Percentiles rank a stretch among this genome's conserved stretches.
Evolutionary conservation across 1,139 yeast genomes (phyloP).

Genomic region (Nakaseomyces glabratus): DNA sequence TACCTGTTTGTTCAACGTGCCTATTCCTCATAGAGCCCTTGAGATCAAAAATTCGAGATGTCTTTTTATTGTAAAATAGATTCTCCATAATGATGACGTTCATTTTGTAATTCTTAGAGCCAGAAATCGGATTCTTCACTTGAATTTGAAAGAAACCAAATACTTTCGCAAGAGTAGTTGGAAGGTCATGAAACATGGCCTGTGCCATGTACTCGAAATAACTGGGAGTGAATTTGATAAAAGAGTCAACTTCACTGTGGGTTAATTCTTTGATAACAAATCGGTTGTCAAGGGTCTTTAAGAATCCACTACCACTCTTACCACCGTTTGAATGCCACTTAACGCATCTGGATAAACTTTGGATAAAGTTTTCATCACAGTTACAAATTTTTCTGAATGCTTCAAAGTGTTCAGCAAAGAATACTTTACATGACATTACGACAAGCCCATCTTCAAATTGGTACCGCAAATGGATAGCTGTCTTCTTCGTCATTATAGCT

Average conservation of each 20-base stretch:
- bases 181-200: conserved; percentile 87
- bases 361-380: conserved; percentile 65
- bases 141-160: conserved; percentile 94
- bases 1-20: conserved; percentile 93
- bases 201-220: conserved; percentile 95
- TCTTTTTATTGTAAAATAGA: conserved; percentile 73
- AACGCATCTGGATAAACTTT: conserved; percentile 83
- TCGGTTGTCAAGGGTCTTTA: conserved; percentile 85
- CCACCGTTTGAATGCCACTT: conserved; percentile 98
- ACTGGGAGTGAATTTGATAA: conserved; percentile 90
- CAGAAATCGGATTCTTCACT: conserved; percentile 67
- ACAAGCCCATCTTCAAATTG: conserved; percentile 85
- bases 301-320: conserved; percentile 87
- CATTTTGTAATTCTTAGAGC: conserved; percentile 64
- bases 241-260: conserved; percentile 83
- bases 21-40: conserved; percentile 98
- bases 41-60: conserved; percentile 83
- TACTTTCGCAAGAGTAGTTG: conserved; percentile 88
- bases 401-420: conserved; percentile 93
- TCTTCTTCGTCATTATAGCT: conserved; percentile 62
- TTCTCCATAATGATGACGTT: conserved; percentile 96
- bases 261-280: conserved; percentile 85
- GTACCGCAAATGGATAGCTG: conserved; percentile 84
- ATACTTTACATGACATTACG: conserved; percentile 80
- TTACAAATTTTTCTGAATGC: conserved; percentile 84